Base-by-base conservation (phyloP, 768 basidiomycete genomes). In the Dioszegia aurantiaca region DNA sequence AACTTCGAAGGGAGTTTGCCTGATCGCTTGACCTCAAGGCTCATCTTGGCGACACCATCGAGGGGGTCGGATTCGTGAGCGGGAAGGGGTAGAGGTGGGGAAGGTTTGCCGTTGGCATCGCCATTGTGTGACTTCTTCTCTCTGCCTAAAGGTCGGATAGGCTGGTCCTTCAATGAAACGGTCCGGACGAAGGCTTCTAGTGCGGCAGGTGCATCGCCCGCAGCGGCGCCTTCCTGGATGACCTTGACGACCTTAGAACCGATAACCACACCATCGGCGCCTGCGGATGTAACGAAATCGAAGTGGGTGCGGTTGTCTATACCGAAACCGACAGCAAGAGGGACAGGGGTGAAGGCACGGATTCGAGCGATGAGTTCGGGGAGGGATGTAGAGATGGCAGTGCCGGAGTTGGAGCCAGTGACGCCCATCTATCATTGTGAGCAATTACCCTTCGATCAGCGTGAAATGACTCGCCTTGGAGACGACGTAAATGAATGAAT, bases 401-500 rank as follows among this genome's bases (percentile, higher is more conserved):
- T 80, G 12, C 84, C 83, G 40, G 82, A 79, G 1, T 89, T 88
- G 8, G 94, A 95, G 28, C 95, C 95, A 1, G 95, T 99, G 1
- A 90, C 95, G 14, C 95, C 95, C 95, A 99, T 99, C 90, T 87
- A 61, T 16, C 42, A 24, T 61, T 60, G 53, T 51, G 48, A 26
- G 26, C 24, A n/a, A n/a, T n/a, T n/a, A n/a, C n/a, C n/a, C n/a
- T 8, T 8, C 26, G 33, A 30, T 21, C 46, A 30, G 21, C 21
- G 48, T 63, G 8, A 33, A 14, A 33, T n/a, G 33, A 27, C 78
- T 37, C 67, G 88, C 91, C 81, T 90, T 94, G 46, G 93, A 95
- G n/a, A 97, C 93, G 45, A 99, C 85, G 75, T 99, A 99, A 62
- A 99, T 90, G 81, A 99, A 98, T 2, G 87, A 86, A 76, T 99